These are phyloP conservation scores for Actinomucor elegans DNA, from an alignment of 371 early-diverging fungal species.

Conservation along the genomic window DNA sequence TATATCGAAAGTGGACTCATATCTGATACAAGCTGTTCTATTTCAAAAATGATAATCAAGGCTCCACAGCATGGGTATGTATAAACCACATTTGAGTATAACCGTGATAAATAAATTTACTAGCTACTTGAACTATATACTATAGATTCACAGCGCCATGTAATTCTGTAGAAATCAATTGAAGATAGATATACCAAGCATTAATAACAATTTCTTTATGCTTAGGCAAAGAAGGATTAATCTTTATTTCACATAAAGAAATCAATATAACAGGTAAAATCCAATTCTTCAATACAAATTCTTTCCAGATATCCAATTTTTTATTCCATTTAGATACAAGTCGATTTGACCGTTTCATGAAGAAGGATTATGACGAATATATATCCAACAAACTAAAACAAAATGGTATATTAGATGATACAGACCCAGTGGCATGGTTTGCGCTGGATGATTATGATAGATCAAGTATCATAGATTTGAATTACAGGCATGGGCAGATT, in stretches of 20 bases:
- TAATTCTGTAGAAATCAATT: too few relatives aligned
- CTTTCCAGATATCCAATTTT: too few relatives aligned
- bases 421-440: slow-evolving; percentile 26
- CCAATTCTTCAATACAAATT: background rate
- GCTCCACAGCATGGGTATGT: slow-evolving; percentile 26
- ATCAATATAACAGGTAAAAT: slow-evolving; percentile 18
- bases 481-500: background rate
- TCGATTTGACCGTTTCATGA: slow-evolving; percentile 20
- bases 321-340: too few relatives aligned
- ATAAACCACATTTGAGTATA: too few relatives aligned
- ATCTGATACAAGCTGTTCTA: slow-evolving; percentile 16
- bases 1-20: slow-evolving; percentile 12
- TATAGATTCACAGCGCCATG: slow-evolving; percentile 24
- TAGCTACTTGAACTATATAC: too few relatives aligned
- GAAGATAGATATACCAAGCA: too few relatives aligned
- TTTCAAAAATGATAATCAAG: slow-evolving; percentile 18
- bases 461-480: slow-evolving; percentile 1
- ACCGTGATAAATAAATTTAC: background rate
- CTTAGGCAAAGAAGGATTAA: slow-evolving; percentile 21
- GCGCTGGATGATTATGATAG: slow-evolving; percentile 1
- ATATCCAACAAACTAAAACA: background rate
- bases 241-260: slow-evolving; percentile 19
- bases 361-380: slow-evolving; percentile 15
- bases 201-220: background rate
- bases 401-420: slow-evolving; percentile 8